phyloP scores from a whole-genome alignment of 352 stramenopile genomes.

The Phytophthora pseudosyringae region DNA sequence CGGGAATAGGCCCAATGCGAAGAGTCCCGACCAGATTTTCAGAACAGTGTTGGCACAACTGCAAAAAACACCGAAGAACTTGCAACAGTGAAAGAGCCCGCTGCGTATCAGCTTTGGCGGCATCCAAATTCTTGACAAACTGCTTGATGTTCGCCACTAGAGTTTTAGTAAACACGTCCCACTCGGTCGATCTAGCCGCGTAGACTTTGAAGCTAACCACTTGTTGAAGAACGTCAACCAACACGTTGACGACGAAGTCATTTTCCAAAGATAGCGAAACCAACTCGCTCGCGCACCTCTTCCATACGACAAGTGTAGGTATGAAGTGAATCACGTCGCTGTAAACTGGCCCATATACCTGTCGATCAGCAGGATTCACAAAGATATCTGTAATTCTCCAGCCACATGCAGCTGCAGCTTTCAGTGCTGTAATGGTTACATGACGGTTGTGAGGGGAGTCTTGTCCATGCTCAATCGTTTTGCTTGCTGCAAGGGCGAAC shows the following conservation, averaged over 20 bases:
- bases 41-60: conserved; percentile 50
- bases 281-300: conserved; percentile 31
- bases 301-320: conserved; percentile 49
- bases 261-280: conserved; percentile 44
- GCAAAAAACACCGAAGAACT: conserved; percentile 49
- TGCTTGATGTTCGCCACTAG: conserved; percentile 50
- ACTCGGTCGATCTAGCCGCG: conserved; percentile 38
- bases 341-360: conserved; percentile 45
- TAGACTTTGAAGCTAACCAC: conserved; percentile 50
- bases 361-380: conserved; percentile 32
- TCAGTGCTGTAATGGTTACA: conserved; percentile 40
- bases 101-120: conserved; percentile 35
- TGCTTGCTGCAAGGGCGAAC: conserved; percentile 34
- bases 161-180: conserved; percentile 56
- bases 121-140: conserved; percentile 44
- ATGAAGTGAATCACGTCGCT: conserved; percentile 59
- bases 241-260: conserved; percentile 37
- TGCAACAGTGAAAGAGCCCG: conserved; percentile 50
- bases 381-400: conserved; percentile 59
- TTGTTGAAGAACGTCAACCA: conserved; percentile 46
- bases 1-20: conserved; percentile 41
- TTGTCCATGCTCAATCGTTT: conserved; percentile 29
- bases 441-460: conserved; percentile 28
- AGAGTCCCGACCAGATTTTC: conserved; percentile 33
- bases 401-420: conserved; percentile 50